Percentiles rank a stretch among this genome's conserved stretches.
These are phyloP conservation scores for Emydomyces testavorans DNA, from an alignment of 2,329 filamentous ascomycete genomes.

Conservation along the genomic window DNA sequence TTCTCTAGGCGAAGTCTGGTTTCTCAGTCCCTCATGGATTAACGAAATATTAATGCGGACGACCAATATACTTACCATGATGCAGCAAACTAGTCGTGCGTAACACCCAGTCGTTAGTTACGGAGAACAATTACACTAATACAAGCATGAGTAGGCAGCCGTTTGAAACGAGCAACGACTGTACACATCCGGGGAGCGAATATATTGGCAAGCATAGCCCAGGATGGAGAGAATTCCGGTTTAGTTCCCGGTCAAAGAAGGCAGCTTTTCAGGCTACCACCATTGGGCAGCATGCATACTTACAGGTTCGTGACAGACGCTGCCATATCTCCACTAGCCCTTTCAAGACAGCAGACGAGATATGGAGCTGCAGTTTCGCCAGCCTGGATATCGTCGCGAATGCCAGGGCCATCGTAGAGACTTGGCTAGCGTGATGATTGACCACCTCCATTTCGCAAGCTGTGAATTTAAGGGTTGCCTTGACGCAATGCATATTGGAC, in stretches of 20 bases:
- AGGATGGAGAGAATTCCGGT: neutral
- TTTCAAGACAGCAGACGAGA: neutral
- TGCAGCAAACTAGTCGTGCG: neutral
- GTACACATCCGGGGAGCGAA: neutral
- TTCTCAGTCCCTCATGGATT: too few species aligned
- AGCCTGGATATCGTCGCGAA: neutral
- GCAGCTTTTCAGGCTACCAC: neutral
- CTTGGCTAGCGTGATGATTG: neutral
- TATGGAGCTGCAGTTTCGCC: neutral
- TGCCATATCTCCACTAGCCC: neutral
- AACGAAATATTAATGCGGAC: neutral
- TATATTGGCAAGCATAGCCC: neutral
- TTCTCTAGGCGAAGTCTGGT: neutral
- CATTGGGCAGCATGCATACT: slow-evolving; percentile 5
- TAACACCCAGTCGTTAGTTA: too few species aligned
- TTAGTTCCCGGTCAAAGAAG: neutral
- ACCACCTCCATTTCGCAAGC: slow-evolving; percentile 1
- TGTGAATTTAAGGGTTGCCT: neutral
- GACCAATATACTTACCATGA: neutral
- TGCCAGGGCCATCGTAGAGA: neutral
- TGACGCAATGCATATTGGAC: neutral
- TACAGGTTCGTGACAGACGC: neutral
- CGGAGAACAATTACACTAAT: neutral
- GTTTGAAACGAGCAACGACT: neutral
- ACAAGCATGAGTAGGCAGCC: neutral